Percentiles rank a stretch among this genome's conserved stretches.
Evolutionary conservation across 306 rosid species (phyloP).

Genomic region (Citrullus amarus): DNA sequence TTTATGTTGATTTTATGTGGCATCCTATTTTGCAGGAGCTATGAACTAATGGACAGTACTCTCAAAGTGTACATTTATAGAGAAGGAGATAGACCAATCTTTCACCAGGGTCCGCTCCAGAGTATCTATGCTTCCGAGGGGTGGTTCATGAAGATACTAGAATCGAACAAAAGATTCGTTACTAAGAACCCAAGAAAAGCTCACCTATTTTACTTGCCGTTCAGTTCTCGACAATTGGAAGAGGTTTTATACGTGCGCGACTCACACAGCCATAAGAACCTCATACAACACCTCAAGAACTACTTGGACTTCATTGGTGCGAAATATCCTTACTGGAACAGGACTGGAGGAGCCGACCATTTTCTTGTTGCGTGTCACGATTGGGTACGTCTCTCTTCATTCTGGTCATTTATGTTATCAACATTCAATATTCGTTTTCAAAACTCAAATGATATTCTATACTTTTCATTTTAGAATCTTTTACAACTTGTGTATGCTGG

Average conservation of each 20-base stretch:
- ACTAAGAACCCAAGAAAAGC: conserved; percentile 54
- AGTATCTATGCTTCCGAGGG: conserved; percentile 98
- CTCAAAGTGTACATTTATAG: conserved; percentile 67
- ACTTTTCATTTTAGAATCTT: not conserved
- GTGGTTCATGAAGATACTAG: conserved; percentile 84
- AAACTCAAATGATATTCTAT: not conserved
- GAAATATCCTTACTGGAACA: conserved; percentile 79
- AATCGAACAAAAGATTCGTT: conserved; percentile 53
- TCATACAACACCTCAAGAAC: conserved; percentile 49
- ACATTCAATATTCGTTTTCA: not conserved
- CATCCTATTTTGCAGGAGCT: conserved; percentile 47
- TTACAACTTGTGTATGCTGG: not conserved
- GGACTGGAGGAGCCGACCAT: conserved; percentile 86
- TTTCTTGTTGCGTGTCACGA: conserved; percentile 97
- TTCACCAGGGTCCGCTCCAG: conserved; percentile 58
- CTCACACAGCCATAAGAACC: conserved; percentile 59
- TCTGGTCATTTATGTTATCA: not conserved
- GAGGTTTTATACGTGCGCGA: conserved; percentile 46
- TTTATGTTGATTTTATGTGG: not conserved
- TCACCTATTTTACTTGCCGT: conserved; percentile 88
- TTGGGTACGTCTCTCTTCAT: conserved; percentile 54
- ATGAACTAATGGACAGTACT: conserved; percentile 74
- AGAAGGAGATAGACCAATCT: conserved; percentile 74
- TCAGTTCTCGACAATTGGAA: conserved; percentile 78
- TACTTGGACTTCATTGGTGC: conserved; percentile 40